Evolutionary conservation across 2,329 filamentous ascomycete species (phyloP).

Genomic region (Macrophomina pseudophaseolina): DNA sequence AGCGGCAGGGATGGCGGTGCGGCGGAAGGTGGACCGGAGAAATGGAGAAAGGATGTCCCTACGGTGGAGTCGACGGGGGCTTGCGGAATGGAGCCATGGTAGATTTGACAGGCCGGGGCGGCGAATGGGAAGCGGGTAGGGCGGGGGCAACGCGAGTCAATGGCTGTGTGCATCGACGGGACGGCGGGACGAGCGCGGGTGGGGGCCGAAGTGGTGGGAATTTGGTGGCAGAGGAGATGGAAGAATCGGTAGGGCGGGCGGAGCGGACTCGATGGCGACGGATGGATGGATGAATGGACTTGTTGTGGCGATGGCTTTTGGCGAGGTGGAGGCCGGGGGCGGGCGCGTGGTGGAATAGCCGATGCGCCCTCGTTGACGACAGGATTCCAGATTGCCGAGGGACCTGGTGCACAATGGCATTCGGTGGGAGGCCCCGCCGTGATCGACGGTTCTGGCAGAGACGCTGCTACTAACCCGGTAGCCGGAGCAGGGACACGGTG

Average conservation of each 20-base stretch:
- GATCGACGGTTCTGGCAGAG: neutral
- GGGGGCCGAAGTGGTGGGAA: neutral
- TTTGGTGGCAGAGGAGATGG: neutral
- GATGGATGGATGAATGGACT: neutral
- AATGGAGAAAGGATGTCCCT: neutral
- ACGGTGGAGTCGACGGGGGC: neutral
- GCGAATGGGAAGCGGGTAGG: no score
- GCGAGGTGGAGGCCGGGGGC: no score
- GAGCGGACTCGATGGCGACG: neutral
- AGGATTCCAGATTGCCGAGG: neutral
- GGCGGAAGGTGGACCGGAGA: neutral
- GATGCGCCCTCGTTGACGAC: neutral
- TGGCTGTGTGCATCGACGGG: neutral
- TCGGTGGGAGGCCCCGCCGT: no score
- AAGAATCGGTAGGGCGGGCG: neutral
- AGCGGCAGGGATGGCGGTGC: neutral
- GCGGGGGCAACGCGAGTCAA: neutral
- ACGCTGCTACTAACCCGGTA: neutral
- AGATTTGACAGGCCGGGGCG: neutral
- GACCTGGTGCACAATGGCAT: neutral
- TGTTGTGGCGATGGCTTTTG: no score
- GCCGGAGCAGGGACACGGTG: neutral
- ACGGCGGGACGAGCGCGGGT: neutral
- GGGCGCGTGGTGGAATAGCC: no score
- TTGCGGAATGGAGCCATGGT: neutral